Evolutionary conservation across 495 filamentous ascomycete species (phyloP), one percentile per base, ranked within the genome.

Genomic region (Xylaria grammica): DNA sequence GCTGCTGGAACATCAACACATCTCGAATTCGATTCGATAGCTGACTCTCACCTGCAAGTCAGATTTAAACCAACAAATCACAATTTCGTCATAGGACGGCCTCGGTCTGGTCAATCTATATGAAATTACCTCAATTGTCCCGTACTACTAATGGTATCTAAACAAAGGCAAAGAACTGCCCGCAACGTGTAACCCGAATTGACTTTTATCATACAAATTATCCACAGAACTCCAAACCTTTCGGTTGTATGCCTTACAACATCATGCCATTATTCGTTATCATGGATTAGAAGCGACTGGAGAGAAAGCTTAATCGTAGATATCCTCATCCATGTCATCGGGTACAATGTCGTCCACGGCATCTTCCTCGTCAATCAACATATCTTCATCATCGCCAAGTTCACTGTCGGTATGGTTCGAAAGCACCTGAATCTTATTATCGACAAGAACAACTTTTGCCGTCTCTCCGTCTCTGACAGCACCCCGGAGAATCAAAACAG

Each of bases 401-500:
- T 87, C 85, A 52, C 82, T 85, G 5, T 86, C 87, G 1, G 68
- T 69, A 73, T 99, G 95, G 75, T 98, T 97, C 32, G 94, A 82
- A 7, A 95, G 63, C 3, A 99, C 91, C 5, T 84, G 79, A 34
- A 97, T 86, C 73, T 90, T 90, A 36, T 89, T 89, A 20, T 74
- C 72, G 55, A 87, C 86, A 72, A 97, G 79, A 36, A 91, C 86
- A 38, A 97, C 92, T 24, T 84, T 80, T 3, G 94, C 95, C 2
- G 75, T 72, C 77, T 99, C 95, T 24, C 93, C 93, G 71, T 99
- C 94, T 67, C 82, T 84, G 72, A 99, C 89, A 44, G 83, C 86
- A 54, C 93, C 93, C 34, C 93, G 84, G 15, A 99, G 85, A 54
- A 99, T 92, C 59, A 97, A 82, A 26, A 99, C 89, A 0, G 95